Evolutionary conservation across 495 filamentous ascomycete genomes (phyloP), one percentile per base, ranked within the genome.

Genomic region (Aspergillus haitiensis): DNA sequence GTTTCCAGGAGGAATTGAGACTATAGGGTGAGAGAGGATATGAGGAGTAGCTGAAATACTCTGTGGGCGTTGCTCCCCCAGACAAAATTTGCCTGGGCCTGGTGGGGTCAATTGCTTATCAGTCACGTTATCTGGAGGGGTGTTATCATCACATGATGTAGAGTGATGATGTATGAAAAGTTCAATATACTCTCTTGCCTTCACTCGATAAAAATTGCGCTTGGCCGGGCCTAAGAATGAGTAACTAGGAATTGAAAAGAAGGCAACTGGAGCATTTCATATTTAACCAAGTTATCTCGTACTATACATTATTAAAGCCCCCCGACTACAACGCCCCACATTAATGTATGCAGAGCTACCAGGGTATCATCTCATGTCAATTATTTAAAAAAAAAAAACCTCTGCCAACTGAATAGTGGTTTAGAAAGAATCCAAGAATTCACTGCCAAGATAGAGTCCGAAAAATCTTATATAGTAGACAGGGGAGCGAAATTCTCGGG

Each of bases 91-190:
- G 64, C 61, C 55, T 61, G 55, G 33, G 58, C 65, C 44, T 61
- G 64, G 73, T 68, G 73, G 74, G 73, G 67, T 59, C 56, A 54
- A 58, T 27, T 56, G 61, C 70, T 75, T 77, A 77, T 77, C 71
- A 68, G 64, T 72, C 73, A 76, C 73, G 73, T 76, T 76, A 72
- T 74, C 73, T 62, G 52, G 59, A 61, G 60, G 59, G 61, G 59
- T 27, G 21, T 64, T 64, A 64, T 64, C 57, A 61, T 63, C 63
- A 64, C 62, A 62, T 67, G 66, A 68, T 55, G 18, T 13, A 16
- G n/a, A 48, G 21, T 27, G 21, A 27, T 27, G 21, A 27, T 27
- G 21, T 27, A 27, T 27, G 21, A 27, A 27, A 3, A 27, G 3
- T 1, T 27, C 21, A 27, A 27, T 1, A 1, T 27, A 27, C 3